These are phyloP conservation scores for Salix koriyanagi DNA, from an alignment of 345 rosid species.

Conservation along the genomic window DNA sequence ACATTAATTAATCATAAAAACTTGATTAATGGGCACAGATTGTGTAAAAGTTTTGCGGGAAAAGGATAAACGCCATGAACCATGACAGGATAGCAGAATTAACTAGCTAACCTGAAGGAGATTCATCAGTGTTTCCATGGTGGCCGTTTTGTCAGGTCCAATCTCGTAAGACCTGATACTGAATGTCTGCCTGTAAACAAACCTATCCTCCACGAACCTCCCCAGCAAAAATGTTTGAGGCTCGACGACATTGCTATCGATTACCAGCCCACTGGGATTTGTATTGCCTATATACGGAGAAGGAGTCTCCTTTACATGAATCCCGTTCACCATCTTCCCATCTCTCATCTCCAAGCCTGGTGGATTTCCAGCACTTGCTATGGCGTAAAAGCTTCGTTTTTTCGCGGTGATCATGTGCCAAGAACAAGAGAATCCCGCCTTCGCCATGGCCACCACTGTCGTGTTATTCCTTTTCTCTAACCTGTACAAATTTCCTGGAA, in stretches of 20 bases:
- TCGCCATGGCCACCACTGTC: neutral
- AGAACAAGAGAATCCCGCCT: conserved; percentile 5
- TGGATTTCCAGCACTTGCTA: conserved; percentile 13
- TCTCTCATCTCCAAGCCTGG: conserved; percentile 16
- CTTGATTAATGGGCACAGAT: neutral
- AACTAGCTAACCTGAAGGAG: conserved; percentile 23
- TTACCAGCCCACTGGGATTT: neutral
- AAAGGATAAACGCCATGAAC: neutral
- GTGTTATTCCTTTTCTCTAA: neutral
- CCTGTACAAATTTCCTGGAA: neutral
- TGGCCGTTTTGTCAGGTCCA: conserved; percentile 31
- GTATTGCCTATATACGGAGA: neutral
- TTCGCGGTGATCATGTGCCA: neutral
- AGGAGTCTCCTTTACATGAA: conserved; percentile 9
- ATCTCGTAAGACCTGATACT: conserved; percentile 26
- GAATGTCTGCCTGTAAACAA: conserved; percentile 21
- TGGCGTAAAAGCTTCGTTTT: neutral
- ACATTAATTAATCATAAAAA: neutral
- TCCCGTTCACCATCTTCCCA: conserved; percentile 32
- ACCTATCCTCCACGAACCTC: conserved; percentile 13
- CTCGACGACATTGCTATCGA: conserved; percentile 6
- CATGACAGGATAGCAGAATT: neutral
- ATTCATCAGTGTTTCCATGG: conserved; percentile 26
- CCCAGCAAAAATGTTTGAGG: conserved; percentile 27
- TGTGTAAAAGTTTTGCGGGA: neutral